These are phyloP conservation scores for Avena insularis DNA, from an alignment of 176 grass and related monocot genomes.

Conservation along the genomic window DNA sequence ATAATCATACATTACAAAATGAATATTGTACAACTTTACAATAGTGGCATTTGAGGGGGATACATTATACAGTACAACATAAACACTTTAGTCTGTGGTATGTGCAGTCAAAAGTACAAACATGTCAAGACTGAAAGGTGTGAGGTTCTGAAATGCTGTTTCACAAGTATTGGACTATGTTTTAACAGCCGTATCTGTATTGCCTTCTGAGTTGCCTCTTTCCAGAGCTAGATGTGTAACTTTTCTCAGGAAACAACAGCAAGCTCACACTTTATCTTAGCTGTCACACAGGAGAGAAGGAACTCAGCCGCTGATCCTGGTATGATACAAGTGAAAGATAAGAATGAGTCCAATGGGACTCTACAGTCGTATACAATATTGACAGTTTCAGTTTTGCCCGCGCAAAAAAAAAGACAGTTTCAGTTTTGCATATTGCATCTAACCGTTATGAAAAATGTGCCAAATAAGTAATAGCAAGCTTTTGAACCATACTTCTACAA, in stretches of 20 bases:
- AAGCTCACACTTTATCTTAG: constrained; percentile 5
- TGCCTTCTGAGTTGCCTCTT: constrained; percentile 19
- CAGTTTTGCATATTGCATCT: background rate
- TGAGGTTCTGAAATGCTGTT: constrained; percentile 15
- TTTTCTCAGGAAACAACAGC: constrained; percentile 15
- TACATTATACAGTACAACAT: constrained; percentile 37
- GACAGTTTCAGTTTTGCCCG: background rate
- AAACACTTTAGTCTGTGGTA: background rate
- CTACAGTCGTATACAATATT: background rate
- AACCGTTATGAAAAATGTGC: background rate
- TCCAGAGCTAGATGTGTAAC: constrained; percentile 5
- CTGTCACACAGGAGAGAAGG: background rate
- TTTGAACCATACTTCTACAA: background rate
- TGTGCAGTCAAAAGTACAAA: background rate
- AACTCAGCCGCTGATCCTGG: constrained; percentile 27
- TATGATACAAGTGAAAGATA: constrained; percentile 16
- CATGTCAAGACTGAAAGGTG: background rate
- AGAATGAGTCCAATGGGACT: background rate
- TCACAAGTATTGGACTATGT: constrained; percentile 20
- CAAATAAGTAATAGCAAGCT: constrained; percentile 4
- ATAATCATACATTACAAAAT: background rate
- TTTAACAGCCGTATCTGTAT: constrained; percentile 6
- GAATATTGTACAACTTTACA: background rate
- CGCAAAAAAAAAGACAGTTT: too few relatives aligned
- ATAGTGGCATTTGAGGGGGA: constrained; percentile 3